Evolutionary conservation across 331 rosid species (phyloP), one percentile per base, ranked within the genome.

Genomic region (Saraca asoca): DNA sequence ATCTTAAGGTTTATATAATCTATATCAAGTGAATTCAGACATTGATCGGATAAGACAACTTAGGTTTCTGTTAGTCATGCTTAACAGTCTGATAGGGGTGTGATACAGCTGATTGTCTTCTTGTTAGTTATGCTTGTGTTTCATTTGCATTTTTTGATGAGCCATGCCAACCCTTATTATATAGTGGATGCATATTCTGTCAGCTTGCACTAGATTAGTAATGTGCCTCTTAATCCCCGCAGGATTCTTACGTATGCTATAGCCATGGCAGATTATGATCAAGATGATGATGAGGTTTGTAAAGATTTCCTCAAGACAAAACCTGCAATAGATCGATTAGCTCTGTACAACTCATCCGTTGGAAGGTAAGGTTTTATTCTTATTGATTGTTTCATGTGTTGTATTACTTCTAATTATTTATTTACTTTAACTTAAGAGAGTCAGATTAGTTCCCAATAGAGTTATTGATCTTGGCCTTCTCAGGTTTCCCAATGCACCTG

Each of bases 211-310:
- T 68, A 64, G 14, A 8, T 77, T 64, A 34, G 64, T 54, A 18
- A n/a, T 12, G 16, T 39, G 1, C 49, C 42, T 62, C 73, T 74
- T 60, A 51, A 56, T 76, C 61, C 64, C n/a, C 62, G 24, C 79
- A 94, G 97, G 92, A 86, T 85, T 67, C 75, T 94, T 75, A 75
- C 88, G 65, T 94, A 90, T 80, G 94, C 96, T 70, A 86, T 94
- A 70, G 89, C 91, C 56, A 69, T 90, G 89, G 84, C 76, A 42
- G 96, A 94, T 80, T 81, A 69, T 29, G 92, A 88, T 74, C 99
- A 90, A 69, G 86, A 73, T 43, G 75, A 81, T 74, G 49, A 15
- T 11, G 82, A 75, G 75, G 60, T 76, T 48, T 79, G 89, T 75
- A 78, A 73, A 51, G 81, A 74, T 34, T 72, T 75, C 29, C 83